These are phyloP conservation scores for Pulveroboletus sp. DNA, from an alignment of 768 basidiomycete species.

Conservation along the genomic window DNA sequence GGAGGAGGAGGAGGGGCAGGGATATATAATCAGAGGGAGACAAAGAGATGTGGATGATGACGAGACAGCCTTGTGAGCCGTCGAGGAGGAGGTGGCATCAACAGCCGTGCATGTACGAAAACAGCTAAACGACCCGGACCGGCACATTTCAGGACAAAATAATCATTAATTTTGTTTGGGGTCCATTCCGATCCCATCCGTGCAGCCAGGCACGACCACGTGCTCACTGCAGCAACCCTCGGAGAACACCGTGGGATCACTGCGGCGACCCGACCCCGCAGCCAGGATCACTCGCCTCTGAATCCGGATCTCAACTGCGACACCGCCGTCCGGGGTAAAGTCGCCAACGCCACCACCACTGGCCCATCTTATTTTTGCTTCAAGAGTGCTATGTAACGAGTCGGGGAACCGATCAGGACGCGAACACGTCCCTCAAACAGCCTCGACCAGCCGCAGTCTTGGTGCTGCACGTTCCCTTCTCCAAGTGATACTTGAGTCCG, in stretches of 20 bases:
- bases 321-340: constrained; percentile 22
- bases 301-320: constrained; percentile 25
- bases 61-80: constrained; percentile 17
- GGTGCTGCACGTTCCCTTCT: constrained; percentile 61
- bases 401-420: not conserved
- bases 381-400: too few relatives aligned
- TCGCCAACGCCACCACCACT: not conserved
- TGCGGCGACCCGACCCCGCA: constrained; percentile 10
- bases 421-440: not conserved
- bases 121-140: too few relatives aligned
- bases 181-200: too few relatives aligned
- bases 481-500: constrained; percentile 65
- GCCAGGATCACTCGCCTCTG: not conserved
- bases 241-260: constrained; percentile 6
- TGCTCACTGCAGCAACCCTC: not conserved
- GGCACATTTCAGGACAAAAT: too few relatives aligned
- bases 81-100: too few relatives aligned
- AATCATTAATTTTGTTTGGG: too few relatives aligned
- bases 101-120: too few relatives aligned
- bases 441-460: constrained; percentile 14
- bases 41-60: constrained; percentile 16
- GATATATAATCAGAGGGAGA: constrained; percentile 21
- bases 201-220: too few relatives aligned
- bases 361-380: too few relatives aligned
- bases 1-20: constrained; percentile 1